Evolutionary conservation across 1,284 basidiomycete genomes (phyloP).

Genomic region (Cerrena zonata): DNA sequence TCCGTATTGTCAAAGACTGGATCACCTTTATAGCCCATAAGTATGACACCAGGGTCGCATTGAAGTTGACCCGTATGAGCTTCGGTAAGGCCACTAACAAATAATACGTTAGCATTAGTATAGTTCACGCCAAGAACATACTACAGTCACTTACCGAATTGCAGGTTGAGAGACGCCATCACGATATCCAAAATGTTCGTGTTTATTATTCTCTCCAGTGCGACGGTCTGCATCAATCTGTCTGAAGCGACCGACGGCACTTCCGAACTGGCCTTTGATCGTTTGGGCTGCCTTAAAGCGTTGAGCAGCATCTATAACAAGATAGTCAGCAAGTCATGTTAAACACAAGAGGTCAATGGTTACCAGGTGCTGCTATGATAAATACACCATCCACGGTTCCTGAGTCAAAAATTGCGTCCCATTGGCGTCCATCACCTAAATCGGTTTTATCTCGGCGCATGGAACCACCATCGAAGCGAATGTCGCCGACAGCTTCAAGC

Average conservation of each 20-base stretch:
- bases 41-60: slow-evolving; percentile 27
- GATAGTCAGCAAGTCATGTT: too few species aligned
- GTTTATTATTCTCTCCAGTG: slow-evolving; percentile 6
- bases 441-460: neutral
- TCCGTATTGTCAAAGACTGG: slow-evolving; percentile 14
- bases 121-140: neutral
- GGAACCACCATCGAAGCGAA: slow-evolving; percentile 1
- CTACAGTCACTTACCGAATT: slow-evolving; percentile 14
- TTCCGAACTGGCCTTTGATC: neutral
- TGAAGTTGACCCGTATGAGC: slow-evolving; percentile 20
- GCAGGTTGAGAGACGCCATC: slow-evolving; percentile 26
- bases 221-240: neutral
- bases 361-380: neutral
- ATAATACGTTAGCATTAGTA: neutral
- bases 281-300: neutral
- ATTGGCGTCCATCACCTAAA: neutral
- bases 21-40: slow-evolving; percentile 27
- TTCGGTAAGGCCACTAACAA: slow-evolving; percentile 14
- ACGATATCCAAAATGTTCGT: slow-evolving; percentile 23
- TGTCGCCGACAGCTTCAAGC: slow-evolving; percentile 3
- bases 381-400: neutral
- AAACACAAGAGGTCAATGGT: too few species aligned
- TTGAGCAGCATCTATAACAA: neutral
- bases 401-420: neutral
- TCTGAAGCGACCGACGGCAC: neutral